phyloP scores from a whole-genome alignment of 73 alveolate species.

The Blepharisma japonicum region DNA sequence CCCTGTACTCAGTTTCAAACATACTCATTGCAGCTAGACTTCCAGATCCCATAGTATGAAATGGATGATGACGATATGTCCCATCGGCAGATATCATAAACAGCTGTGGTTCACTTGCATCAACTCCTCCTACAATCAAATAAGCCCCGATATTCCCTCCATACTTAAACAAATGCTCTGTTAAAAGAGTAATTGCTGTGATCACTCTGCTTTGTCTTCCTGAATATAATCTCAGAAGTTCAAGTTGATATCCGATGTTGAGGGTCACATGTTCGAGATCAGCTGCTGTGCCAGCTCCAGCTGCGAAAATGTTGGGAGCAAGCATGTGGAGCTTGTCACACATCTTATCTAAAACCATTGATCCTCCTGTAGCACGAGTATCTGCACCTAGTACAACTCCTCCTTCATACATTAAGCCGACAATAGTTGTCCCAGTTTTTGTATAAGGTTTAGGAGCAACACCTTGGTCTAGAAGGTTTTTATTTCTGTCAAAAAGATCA shows the following conservation, averaged over 20 bases:
- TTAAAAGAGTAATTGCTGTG: constrained; percentile 86
- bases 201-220: constrained; percentile 90
- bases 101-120: constrained; percentile 75
- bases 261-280: constrained; percentile 86
- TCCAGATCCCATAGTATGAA: constrained; percentile 97
- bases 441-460: constrained; percentile 56
- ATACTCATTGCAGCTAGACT: constrained; percentile 97
- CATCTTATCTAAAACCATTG: constrained; percentile 96
- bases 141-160: constrained; percentile 92
- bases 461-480: constrained; percentile 37
- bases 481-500: constrained; percentile 56
- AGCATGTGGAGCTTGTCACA: constrained; percentile 94
- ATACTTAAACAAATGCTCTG: constrained; percentile 84
- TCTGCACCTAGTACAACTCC: constrained; percentile 99
- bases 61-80: constrained; percentile 86
- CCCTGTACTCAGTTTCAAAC: constrained; percentile 93
- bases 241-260: constrained; percentile 49
- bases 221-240: constrained; percentile 86
- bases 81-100: constrained; percentile 94
- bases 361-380: constrained; percentile 98
- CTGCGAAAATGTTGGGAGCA: constrained; percentile 95
- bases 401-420: constrained; percentile 82
- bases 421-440: constrained; percentile 97
- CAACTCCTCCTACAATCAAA: constrained; percentile 98
- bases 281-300: constrained; percentile 99